Evolutionary conservation across 306 rosid genomes (phyloP).

Genomic region (Cucurbita argyrosperma): DNA sequence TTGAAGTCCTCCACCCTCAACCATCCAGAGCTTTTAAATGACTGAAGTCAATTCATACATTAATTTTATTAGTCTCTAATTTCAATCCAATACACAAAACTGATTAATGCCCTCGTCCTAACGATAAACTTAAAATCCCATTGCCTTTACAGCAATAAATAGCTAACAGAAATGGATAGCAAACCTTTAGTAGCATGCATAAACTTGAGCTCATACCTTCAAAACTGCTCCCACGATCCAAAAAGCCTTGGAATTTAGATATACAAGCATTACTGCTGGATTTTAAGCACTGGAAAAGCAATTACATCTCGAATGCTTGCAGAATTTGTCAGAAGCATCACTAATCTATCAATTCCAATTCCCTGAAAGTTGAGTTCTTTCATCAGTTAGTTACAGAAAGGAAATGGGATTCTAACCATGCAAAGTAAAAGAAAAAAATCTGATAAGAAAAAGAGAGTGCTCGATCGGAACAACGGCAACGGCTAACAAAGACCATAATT

Average conservation of each 20-base stretch:
- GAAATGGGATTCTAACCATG: background rate
- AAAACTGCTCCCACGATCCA: background rate
- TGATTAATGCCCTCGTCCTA: background rate
- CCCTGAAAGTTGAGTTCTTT: conserved; percentile 39
- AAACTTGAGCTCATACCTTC: background rate
- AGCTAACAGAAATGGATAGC: background rate
- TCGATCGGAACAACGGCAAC: too few species aligned
- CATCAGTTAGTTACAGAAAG: background rate
- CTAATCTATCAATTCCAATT: conserved; percentile 88
- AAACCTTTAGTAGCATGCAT: background rate
- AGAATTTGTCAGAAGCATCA: conserved; percentile 88
- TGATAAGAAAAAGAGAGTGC: too few species aligned
- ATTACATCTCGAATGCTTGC: conserved; percentile 91
- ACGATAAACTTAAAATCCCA: background rate
- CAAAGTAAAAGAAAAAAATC: background rate
- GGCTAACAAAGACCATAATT: too few species aligned
- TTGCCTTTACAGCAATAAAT: background rate
- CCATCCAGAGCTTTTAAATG: background rate
- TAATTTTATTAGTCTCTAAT: background rate
- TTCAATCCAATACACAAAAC: background rate
- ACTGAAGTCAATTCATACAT: background rate
- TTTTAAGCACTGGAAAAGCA: conserved; percentile 82
- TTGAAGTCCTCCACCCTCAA: background rate
- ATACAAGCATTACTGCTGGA: conserved; percentile 33
- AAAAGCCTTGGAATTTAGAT: background rate